Conservation (phyloP, 148 eudicot species). For the Rhododendron mucronatum region DNA sequence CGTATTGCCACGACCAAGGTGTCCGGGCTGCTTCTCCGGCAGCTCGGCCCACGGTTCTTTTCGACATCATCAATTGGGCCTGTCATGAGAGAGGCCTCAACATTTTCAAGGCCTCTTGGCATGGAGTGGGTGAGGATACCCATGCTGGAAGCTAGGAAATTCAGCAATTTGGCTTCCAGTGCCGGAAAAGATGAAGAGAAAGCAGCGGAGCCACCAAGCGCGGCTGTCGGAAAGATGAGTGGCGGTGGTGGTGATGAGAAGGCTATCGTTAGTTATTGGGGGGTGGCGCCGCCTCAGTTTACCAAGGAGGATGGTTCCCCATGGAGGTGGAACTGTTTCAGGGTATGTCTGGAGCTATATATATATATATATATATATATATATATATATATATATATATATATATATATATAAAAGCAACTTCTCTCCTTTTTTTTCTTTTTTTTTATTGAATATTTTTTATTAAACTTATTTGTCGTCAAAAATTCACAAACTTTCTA, state of each 20-base stretch:
- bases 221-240: background rate
- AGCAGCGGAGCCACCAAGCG: background rate
- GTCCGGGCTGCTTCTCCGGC: slow-evolving; percentile 10
- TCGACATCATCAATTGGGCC: background rate
- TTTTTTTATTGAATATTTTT: no score
- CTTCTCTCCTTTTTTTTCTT: no score
- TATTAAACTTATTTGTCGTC: no score
- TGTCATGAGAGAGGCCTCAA: background rate
- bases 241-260: slow-evolving; percentile 8
- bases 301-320: slow-evolving; percentile 25
- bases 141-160: slow-evolving; percentile 4
- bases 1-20: slow-evolving; percentile 7
- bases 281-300: slow-evolving; percentile 29
- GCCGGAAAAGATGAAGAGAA: slow-evolving; percentile 19
- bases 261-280: slow-evolving; percentile 42
- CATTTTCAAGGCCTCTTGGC: background rate
- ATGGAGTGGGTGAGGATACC: slow-evolving; percentile 6
- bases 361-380: no score
- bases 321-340: slow-evolving; percentile 22
- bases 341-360: slow-evolving; percentile 5
- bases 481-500: no score
- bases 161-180: slow-evolving; percentile 18
- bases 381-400: no score
- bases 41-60: slow-evolving; percentile 4
- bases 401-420: no score